Base-by-base conservation (phyloP, 441 rosid species). In the Erysimum cheiri region DNA sequence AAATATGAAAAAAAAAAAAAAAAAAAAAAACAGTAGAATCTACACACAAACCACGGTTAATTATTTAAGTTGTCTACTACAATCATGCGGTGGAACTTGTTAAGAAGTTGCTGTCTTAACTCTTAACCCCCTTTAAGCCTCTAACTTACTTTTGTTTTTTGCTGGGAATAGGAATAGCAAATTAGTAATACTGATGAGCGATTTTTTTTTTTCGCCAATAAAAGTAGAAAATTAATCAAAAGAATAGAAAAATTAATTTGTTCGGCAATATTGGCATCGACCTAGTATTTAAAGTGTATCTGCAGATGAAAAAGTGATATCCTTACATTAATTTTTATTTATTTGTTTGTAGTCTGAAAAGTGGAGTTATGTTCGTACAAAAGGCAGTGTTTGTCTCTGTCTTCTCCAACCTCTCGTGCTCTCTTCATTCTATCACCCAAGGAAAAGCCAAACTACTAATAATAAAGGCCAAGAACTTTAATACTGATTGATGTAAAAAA, bases 331-430 rank as follows among this genome's bases (percentile, higher is more conserved):
- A 11, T 32, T 31, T 5, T 41, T 13, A 41, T 14, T 14, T 36
- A 48, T 17, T 11, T 5, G 26, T 37, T 14, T 35, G 32, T 67
- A 40, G 32, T 22, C 55, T 72, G 58, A 47, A 63, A 62, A 64
- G 29, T 28, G 19, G 40, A 39, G 26, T 64, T 28, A 12, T 22
- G 48, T 64, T 54, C 59, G 65, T 57, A 47, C 60, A 57, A 72
- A 64, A 72, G 77, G 54, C 77, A 48, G 77, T n/a, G 71, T 72
- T 72, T 58, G 77, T 72, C 77, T 39, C 19, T 10, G 60, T 58
- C 77, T 65, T 50, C 66, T 58, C 53, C 60, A 56, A 28, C 44
- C 9, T 64, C 11, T 39, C 60, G 46, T 64, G 37, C 53, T 47
- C 70, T 48, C 53, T 14, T 49, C 70, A 47, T 36, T 46, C 37